Conservation (phyloP, 2,329 filamentous ascomycete genomes). For the Cladophialophora yegresii region DNA sequence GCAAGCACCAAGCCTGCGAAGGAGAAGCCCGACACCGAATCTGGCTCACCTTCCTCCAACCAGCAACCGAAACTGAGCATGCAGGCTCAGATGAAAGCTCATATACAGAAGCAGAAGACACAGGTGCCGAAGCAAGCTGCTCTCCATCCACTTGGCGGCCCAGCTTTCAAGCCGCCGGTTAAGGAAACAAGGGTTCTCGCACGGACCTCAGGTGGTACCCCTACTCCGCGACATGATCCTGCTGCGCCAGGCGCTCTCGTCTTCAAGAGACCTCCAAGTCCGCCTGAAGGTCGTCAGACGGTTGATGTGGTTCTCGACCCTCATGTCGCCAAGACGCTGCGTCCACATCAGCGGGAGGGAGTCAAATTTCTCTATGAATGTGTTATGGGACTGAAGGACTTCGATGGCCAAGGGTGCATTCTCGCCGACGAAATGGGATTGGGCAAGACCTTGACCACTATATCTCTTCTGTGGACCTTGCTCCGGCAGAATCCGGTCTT, state of each 20-base stretch:
- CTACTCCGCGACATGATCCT: slow-evolving; percentile 67
- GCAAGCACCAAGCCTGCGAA: slow-evolving; percentile 1
- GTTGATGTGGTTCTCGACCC: slow-evolving; percentile 75
- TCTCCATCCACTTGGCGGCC: slow-evolving; percentile 37
- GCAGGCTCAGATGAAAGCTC: slow-evolving; percentile 36
- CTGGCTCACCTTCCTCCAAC: slow-evolving; percentile 36
- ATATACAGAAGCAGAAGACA: slow-evolving; percentile 39
- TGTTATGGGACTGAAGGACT: slow-evolving; percentile 70
- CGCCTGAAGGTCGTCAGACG: slow-evolving; percentile 63
- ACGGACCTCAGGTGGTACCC: slow-evolving; percentile 49
- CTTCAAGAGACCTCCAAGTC: slow-evolving; percentile 62
- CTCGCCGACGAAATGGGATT: slow-evolving; percentile 76
- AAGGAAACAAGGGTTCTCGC: slow-evolving; percentile 55
- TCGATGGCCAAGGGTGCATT: slow-evolving; percentile 68
- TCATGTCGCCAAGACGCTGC: slow-evolving; percentile 61
- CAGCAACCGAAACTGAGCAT: slow-evolving; percentile 38
- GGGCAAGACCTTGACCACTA: slow-evolving; percentile 73
- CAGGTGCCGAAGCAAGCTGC: slow-evolving; percentile 42
- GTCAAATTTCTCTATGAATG: slow-evolving; percentile 73
- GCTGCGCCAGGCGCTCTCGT: slow-evolving; percentile 61
- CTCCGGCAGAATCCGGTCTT: slow-evolving; percentile 70
- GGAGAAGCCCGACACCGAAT: slow-evolving; percentile 8
- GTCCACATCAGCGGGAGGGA: slow-evolving; percentile 69
- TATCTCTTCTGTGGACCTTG: slow-evolving; percentile 70
- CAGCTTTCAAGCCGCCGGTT: slow-evolving; percentile 64